These are phyloP conservation scores for Rhodotorula kratochvilovae DNA, from an alignment of 768 basidiomycete genomes.

Conservation along the genomic window DNA sequence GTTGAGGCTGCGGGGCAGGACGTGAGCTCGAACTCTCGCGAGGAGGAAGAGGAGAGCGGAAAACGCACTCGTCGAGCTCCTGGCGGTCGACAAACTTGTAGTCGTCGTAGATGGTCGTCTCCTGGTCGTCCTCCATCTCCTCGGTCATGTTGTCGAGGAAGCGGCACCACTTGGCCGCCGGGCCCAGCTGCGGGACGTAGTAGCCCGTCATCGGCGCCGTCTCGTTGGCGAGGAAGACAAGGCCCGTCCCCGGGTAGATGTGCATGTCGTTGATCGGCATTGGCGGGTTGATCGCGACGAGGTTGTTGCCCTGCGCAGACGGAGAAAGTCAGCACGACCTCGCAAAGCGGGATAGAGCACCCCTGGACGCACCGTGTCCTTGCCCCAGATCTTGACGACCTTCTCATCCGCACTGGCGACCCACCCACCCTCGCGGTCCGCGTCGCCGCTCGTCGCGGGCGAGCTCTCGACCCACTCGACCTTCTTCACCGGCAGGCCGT, in stretches of 20 bases:
- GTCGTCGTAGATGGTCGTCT: constrained; percentile 77
- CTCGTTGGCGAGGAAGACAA: constrained; percentile 89
- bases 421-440: constrained; percentile 74
- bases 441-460: constrained; percentile 48
- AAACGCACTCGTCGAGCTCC: constrained; percentile 74
- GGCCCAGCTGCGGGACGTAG: constrained; percentile 92
- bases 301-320: constrained; percentile 65
- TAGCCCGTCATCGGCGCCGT: constrained; percentile 92
- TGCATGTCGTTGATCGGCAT: constrained; percentile 85
- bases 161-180: constrained; percentile 91
- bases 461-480: constrained; percentile 88
- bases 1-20: constrained; percentile 61
- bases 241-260: constrained; percentile 79
- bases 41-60: background rate
- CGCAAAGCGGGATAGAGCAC: constrained; percentile 17
- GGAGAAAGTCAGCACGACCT: background rate
- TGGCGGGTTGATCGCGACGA: constrained; percentile 85
- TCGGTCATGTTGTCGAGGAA: constrained; percentile 99
- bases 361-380: constrained; percentile 60
- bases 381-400: constrained; percentile 96
- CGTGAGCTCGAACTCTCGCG: background rate
- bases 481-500: constrained; percentile 79
- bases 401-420: constrained; percentile 91
- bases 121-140: constrained; percentile 83
- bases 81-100: constrained; percentile 90